Base-by-base conservation (phyloP, 1,139 yeast species). In the Yamadazyma sp. region DNA sequence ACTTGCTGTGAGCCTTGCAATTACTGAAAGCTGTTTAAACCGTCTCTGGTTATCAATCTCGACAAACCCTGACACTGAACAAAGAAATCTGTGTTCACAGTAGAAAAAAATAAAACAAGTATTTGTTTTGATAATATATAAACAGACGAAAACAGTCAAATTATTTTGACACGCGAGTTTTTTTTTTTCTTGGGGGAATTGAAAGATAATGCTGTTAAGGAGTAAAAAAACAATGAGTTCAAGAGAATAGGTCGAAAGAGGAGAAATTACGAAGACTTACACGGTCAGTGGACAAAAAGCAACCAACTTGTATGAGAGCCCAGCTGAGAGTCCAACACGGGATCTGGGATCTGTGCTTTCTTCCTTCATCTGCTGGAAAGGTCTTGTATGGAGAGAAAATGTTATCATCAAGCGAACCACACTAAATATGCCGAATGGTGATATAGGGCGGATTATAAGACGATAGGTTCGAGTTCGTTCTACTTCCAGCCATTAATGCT, bases 401-500 rank as follows among this genome's bases (percentile, higher is more conserved):
- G 72, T 70, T 33, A 48, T 74, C 75, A 66, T 63, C 73, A 66
- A 62, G 76, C 76, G 75, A 71, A 71, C 73, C 69, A 61, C 45
- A 47, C 49, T 50, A 42, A 46, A 26, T 16, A 26, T 26, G n/a
- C 7, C n/a, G 9, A 28, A 16, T 9, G 20, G 27, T 24, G 5
- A 17, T 8, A n/a, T 15, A 17, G 31, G 20, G 62, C 64, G 65
- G 64, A 66, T 46, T 55, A 58, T 55, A 64, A 56, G 68, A 64
- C 53, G 69, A 69, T 42, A 41, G 11, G 16, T 52, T 54, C 37
- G 22, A 6, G 22, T 20, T 20, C 22, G 22, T 45, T 72, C 73
- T 72, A 62, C 76, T 67, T 71, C 73, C 70, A 63, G 77, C 77
- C 77, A 72, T 72, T 72, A 70, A 44, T 71, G 77, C 77, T 65